Base-by-base conservation (phyloP, 371 early-diverging fungal genomes). In the Mycotypha africana region DNA sequence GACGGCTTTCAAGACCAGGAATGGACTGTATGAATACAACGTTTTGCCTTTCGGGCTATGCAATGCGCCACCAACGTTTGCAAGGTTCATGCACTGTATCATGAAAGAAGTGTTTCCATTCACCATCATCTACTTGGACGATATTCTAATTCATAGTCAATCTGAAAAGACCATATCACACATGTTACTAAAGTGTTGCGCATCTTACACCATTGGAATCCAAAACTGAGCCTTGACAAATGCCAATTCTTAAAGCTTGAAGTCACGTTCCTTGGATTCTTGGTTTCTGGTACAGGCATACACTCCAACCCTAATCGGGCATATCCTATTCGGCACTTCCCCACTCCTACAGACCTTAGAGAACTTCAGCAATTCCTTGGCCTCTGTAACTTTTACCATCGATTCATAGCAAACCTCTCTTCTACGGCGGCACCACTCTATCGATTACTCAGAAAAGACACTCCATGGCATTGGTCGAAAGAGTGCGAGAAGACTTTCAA, bases 91-190 rank as follows among this genome's bases (percentile, higher is more conserved):
- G 61, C 14, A 49, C 24, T 14, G 42, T 0, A 42, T 76, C 0
- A 45, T 81, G 0, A 38, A 50, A 3, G 57, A 6, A 62, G 22
- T 21, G 49, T 56, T 1, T n/a, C n/a, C n/a, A n/a, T n/a, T n/a
- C n/a, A n/a, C n/a, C n/a, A n/a, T n/a, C n/a, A n/a, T n/a, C n/a
- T 82, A 73, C 30, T 21, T 81, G 3, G 81, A 82, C 44, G 78
- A 80, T 49, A 70, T 79, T 8, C 35, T 81, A 0, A 62, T 84
- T 17, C 79, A 58, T 42, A 65, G 68, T 2, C 24, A 49, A 6
- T 53, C 46, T 15, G 17, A 7, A 58, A 71, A 15, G 62, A 71
- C 12, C 79, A 81, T 36, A 11, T 36, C 2, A 1, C 36, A 11
- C 59, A 78, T 46, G 4, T 75, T 14, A n/a, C 45, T 0, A 4